Conservation (phyloP, 805 yeast species). For the Candida hispaniensis region DNA sequence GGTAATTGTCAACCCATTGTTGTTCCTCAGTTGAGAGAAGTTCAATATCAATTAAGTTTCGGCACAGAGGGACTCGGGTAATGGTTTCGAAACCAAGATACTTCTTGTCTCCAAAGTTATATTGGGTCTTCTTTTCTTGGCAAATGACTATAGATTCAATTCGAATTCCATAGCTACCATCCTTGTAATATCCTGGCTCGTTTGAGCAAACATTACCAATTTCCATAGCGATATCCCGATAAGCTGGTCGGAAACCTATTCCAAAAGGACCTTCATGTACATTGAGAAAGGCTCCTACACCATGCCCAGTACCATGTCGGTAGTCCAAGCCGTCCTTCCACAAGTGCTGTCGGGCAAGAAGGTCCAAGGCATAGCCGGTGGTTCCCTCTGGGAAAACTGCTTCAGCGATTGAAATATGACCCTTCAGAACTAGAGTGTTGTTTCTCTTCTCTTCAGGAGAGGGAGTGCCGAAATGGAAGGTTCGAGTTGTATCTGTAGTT, state of each 20-base stretch:
- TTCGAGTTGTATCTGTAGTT: conserved; percentile 92
- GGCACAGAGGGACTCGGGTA: conserved; percentile 76
- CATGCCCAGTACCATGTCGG: conserved; percentile 95
- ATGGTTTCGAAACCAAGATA: conserved; percentile 70
- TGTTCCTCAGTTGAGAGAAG: conserved; percentile 53
- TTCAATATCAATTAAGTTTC: conserved; percentile 51
- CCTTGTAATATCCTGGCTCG: conserved; percentile 91
- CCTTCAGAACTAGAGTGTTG: conserved; percentile 81
- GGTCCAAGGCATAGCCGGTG: conserved; percentile 67
- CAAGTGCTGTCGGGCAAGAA: conserved; percentile 69
- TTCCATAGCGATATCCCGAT: conserved; percentile 40
- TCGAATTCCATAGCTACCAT: conserved; percentile 82
- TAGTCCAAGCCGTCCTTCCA: conserved; percentile 80
- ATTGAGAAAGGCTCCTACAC: conserved; percentile 82
- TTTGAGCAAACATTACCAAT: conserved; percentile 73
- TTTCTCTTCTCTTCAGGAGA: conserved; percentile 46
- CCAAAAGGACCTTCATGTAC: conserved; percentile 95
- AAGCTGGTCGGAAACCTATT: conserved; percentile 45
- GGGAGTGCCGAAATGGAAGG: conserved; percentile 58
- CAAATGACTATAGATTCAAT: conserved; percentile 75
- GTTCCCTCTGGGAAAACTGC: conserved; percentile 68
- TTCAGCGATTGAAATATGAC: conserved; percentile 77
- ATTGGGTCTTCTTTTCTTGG: conserved; percentile 31
- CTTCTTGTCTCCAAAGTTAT: conserved; percentile 44
- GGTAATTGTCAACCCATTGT: conserved; percentile 59